Evolutionary conservation across 768 basidiomycete species (phyloP).

Genomic region (Russula sp.): DNA sequence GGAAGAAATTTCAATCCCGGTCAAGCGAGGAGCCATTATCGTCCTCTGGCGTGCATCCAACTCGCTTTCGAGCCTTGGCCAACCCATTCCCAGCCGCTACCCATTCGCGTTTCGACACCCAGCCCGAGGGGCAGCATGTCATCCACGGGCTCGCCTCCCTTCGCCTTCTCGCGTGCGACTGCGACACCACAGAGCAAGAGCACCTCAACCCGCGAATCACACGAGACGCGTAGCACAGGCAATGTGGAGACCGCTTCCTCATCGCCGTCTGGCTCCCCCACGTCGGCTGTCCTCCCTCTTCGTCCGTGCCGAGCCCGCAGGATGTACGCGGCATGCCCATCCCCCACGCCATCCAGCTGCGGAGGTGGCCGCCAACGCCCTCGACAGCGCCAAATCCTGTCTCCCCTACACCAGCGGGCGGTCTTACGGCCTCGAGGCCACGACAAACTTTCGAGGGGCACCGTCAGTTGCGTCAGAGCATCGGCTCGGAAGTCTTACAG

Average conservation of each 20-base stretch:
- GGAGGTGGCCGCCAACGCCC: too few species aligned
- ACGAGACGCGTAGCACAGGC: slow-evolving; percentile 48
- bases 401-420: too few species aligned
- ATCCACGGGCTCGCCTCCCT: slow-evolving; percentile 39
- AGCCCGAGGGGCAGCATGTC: slow-evolving; percentile 44
- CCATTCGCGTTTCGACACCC: slow-evolving; percentile 66
- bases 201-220: slow-evolving; percentile 42
- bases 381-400: too few species aligned
- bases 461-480: too few species aligned
- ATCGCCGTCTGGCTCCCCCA: too few species aligned
- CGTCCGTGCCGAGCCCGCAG: too few species aligned
- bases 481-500: too few species aligned
- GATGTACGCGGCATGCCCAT: too few species aligned
- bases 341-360: too few species aligned
- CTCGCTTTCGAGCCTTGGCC: slow-evolving; percentile 83
- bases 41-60: slow-evolving; percentile 50
- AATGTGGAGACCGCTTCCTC: slow-evolving; percentile 43
- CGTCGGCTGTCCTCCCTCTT: too few species aligned
- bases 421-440: too few species aligned
- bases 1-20: slow-evolving; percentile 33
- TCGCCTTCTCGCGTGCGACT: slow-evolving; percentile 34
- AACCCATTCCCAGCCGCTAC: slow-evolving; percentile 68
- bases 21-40: slow-evolving; percentile 51
- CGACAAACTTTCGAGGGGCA: too few species aligned
- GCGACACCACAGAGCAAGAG: slow-evolving; percentile 37